These are phyloP conservation scores for Picea glauca DNA, from an alignment of 75 land plant genomes.

Conservation along the genomic window DNA sequence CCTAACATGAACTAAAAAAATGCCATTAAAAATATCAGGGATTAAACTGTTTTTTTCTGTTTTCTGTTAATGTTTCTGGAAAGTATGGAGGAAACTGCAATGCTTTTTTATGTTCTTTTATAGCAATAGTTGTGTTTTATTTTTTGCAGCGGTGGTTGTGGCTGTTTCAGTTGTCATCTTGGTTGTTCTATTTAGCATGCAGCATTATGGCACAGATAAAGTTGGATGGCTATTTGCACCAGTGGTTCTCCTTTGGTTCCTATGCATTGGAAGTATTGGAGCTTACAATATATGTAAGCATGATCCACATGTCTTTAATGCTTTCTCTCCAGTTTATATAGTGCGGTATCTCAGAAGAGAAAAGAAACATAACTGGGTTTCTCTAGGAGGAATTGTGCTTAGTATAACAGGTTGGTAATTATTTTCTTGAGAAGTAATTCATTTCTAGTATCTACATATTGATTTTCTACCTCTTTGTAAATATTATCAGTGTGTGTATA, in stretches of 20 bases:
- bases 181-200: slow-evolving; percentile 72
- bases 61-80: too few species aligned
- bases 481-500: too few species aligned
- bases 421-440: not conserved
- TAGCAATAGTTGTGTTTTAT: not conserved
- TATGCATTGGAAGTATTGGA: slow-evolving; percentile 68
- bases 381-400: slow-evolving; percentile 88
- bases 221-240: slow-evolving; percentile 91
- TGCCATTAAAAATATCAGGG: too few species aligned
- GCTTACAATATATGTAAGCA: slow-evolving; percentile 60
- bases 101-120: not conserved
- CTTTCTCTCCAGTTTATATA: slow-evolving; percentile 64
- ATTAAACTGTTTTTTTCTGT: not conserved
- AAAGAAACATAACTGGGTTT: slow-evolving; percentile 54
- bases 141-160: slow-evolving; percentile 56
- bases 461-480: not conserved
- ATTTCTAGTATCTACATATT: not conserved
- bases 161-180: slow-evolving; percentile 63
- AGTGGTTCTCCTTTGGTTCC: slow-evolving; percentile 69
- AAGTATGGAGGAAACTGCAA: too few species aligned
- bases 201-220: slow-evolving; percentile 77
- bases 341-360: slow-evolving; percentile 51
- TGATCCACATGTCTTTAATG: slow-evolving; percentile 52
- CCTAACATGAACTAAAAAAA: not conserved
- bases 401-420: slow-evolving; percentile 65